Base-by-base conservation (phyloP, 2,329 filamentous ascomycete genomes). In the Penicillium sp. region DNA sequence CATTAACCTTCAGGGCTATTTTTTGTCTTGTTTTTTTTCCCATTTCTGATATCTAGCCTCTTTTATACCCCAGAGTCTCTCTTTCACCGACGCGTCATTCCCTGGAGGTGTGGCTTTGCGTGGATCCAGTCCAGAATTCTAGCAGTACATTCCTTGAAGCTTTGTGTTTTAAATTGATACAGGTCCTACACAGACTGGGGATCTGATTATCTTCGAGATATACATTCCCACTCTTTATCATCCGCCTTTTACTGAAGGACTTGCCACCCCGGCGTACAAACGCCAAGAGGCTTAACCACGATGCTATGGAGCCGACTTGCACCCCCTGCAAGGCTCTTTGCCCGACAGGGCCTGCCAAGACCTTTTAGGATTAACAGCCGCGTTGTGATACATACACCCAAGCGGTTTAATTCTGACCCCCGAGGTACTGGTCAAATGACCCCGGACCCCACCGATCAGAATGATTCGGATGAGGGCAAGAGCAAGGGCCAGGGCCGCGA, bases 371-470 rank as follows among this genome's bases (percentile, higher is more conserved):
- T 51, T 35, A 49, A 44, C 45, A 40, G 38, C 16, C 59, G 54
- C 16, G 38, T 57, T 30, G 14, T 56, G 30, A 56, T 57, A 33
- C 56, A 48, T 49, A 57, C 53, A n/a, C 43, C 53, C 16, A 62
- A 57, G 42, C 66, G 70, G 14, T 65, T 63, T 28, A 64, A 67
- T 60, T 69, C 56, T 47, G 63, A 57, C 53, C 60, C 42, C 14
- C 59, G 62, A 40, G 61, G 50, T 25, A 57, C 62, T 7, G 53
- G 62, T 31, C 61, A 66, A 41, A 61, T 59, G 26, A 64, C 53
- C 3, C 64, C 69, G 8, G 65, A 70, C 35, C 63, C 68, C 17
- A 59, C 68, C 11, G 71, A 73, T 35, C 65, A 69, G 43, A 61
- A 67, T 63, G 64, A 68, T 25, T 59, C 61, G 22, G 70, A 72